Percentiles rank a stretch among this genome's conserved stretches.
Conservation (phyloP, 768 basidiomycete species). For the Amyloporia xantha region DNA sequence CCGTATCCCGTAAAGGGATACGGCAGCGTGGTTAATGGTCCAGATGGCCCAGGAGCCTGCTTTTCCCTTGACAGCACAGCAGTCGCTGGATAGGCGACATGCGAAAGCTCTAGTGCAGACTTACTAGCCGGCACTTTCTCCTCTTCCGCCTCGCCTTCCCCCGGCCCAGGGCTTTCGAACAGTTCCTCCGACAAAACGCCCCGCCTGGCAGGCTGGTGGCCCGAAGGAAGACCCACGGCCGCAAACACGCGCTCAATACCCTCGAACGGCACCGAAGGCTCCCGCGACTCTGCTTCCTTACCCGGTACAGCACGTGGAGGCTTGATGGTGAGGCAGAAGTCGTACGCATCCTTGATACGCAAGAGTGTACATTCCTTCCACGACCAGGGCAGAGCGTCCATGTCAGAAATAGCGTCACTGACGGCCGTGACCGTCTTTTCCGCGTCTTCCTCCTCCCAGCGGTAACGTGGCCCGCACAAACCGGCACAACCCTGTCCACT, state of each 20-base stretch:
- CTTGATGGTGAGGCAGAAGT: conserved; percentile 61
- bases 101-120: conserved; percentile 27
- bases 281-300: conserved; percentile 14
- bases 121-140: conserved; percentile 9
- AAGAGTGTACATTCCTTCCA: conserved; percentile 70
- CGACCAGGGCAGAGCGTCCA: conserved; percentile 59
- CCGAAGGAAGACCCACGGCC: conserved; percentile 44
- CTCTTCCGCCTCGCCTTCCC: conserved; percentile 20
- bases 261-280: conserved; percentile 31
- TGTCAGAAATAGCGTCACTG: conserved; percentile 39
- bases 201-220: conserved; percentile 48
- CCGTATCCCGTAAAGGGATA: conserved; percentile 68
- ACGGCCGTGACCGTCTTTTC: conserved; percentile 52
- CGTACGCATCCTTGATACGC: conserved; percentile 73
- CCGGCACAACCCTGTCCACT: conserved; percentile 75
- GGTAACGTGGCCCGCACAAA: conserved; percentile 75
- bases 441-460: conserved; percentile 77
- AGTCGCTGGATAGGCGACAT: conserved; percentile 36
- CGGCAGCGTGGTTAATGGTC: conserved; percentile 46
- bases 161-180: conserved; percentile 39
- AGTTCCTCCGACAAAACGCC: conserved; percentile 57
- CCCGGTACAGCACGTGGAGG: conserved; percentile 28
- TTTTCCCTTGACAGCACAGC: conserved; percentile 45
- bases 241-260: conserved; percentile 56
- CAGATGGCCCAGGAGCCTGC: conserved; percentile 29